Percentiles rank a stretch among this genome's conserved stretches.
Conservation (phyloP, 2,329 filamentous ascomycete species). For the Rhynchosporium secalis region DNA sequence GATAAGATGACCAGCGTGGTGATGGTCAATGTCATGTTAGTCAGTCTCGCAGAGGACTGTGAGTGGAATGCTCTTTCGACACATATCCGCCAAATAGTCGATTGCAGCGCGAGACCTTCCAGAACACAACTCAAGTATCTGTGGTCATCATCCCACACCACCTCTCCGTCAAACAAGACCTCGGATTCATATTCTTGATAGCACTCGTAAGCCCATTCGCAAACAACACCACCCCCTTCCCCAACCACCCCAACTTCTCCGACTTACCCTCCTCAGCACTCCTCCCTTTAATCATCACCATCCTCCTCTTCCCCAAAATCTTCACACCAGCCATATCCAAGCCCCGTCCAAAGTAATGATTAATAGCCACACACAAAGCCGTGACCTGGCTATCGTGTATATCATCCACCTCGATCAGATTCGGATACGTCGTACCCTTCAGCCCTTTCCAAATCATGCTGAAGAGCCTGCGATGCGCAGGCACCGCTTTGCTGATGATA, state of each 20-base stretch:
- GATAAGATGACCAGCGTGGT: too few relatives aligned
- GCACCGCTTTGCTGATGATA: constrained; percentile 21
- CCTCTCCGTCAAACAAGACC: not conserved
- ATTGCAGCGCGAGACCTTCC: not conserved
- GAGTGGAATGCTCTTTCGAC: not conserved
- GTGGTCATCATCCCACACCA: not conserved
- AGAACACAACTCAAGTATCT: not conserved
- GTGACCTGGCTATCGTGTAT: constrained; percentile 20
- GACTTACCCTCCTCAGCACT: not conserved
- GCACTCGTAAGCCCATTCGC: not conserved
- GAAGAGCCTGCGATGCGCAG: constrained; percentile 19
- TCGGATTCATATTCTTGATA: too few relatives aligned
- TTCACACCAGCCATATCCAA: not conserved
- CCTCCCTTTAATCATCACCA: not conserved
- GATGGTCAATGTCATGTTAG: too few relatives aligned
- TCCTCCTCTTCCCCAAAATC: not conserved
- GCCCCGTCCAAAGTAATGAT: constrained; percentile 15
- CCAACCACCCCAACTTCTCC: not conserved
- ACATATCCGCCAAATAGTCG: not conserved
- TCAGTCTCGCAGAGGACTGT: too few relatives aligned
- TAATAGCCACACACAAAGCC: constrained; percentile 25
- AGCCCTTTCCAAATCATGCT: constrained; percentile 18
- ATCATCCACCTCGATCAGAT: constrained; percentile 27
- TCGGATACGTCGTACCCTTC: constrained; percentile 19
- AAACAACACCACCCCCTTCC: constrained; percentile 1